Conservation (phyloP, 1,284 basidiomycete species). For the Prillingera fragicola region DNA sequence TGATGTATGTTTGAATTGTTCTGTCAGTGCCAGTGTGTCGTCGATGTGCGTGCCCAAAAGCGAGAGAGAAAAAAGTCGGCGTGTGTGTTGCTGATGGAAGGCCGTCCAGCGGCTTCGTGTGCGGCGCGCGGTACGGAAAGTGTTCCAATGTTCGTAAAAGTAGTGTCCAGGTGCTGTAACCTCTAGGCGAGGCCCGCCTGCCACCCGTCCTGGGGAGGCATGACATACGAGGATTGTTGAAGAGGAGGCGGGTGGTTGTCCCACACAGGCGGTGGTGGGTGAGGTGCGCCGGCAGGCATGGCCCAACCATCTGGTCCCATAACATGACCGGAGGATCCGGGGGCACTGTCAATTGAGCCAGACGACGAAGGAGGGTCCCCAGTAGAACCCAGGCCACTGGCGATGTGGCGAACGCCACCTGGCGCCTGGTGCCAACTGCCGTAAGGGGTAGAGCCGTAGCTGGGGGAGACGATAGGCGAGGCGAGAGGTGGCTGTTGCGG, state of each 20-base stretch:
- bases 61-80: too few relatives aligned
- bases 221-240: too few relatives aligned
- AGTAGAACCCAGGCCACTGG: too few relatives aligned
- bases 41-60: too few relatives aligned
- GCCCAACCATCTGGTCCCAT: slow-evolving; percentile 12
- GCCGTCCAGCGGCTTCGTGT: too few relatives aligned
- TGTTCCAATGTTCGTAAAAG: too few relatives aligned
- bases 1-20: too few relatives aligned
- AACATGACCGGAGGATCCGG: slow-evolving; percentile 2
- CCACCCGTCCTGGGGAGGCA: slow-evolving; percentile 15
- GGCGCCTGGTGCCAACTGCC: slow-evolving; percentile 11
- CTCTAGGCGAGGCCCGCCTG: slow-evolving; percentile 15
- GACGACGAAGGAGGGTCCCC: slow-evolving; percentile 15
- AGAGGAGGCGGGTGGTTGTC: slow-evolving; percentile 11
- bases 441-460: slow-evolving; percentile 9
- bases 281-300: not conserved
- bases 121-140: too few relatives aligned
- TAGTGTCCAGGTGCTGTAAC: too few relatives aligned
- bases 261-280: slow-evolving; percentile 8
- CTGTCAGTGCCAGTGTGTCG: too few relatives aligned
- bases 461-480: slow-evolving; percentile 15
- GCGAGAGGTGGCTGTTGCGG: slow-evolving; percentile 8
- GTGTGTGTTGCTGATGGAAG: too few relatives aligned
- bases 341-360: slow-evolving; percentile 15
- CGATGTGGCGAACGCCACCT: slow-evolving; percentile 5